Evolutionary conservation across 2,329 filamentous ascomycete genomes (phyloP).

Genomic region (Stemphylium beticola): DNA sequence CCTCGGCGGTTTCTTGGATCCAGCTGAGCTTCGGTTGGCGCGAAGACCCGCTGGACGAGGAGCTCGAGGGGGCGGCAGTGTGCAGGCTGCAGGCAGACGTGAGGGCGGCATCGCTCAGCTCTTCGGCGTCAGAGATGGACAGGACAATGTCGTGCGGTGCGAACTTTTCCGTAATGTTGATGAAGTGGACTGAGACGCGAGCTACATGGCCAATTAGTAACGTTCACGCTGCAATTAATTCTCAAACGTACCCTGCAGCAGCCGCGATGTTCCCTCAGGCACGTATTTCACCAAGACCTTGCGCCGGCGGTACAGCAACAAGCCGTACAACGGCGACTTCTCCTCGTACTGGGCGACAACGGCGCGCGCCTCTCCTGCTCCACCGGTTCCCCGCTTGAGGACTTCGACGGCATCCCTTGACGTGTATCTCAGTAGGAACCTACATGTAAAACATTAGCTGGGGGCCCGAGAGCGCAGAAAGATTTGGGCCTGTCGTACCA

Average conservation of each 20-base stretch:
- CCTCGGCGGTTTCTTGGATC: constrained; percentile 92
- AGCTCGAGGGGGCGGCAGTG: constrained; percentile 83
- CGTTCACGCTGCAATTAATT: background rate
- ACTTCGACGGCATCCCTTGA: constrained; percentile 87
- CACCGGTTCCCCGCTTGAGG: constrained; percentile 76
- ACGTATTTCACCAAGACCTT: constrained; percentile 93
- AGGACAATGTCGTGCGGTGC: constrained; percentile 87
- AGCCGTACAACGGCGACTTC: constrained; percentile 86
- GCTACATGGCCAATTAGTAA: constrained; percentile 59
- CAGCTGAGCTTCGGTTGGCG: constrained; percentile 81
- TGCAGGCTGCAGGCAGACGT: constrained; percentile 89
- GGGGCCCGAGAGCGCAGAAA: constrained; percentile 13
- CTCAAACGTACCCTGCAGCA: constrained; percentile 78
- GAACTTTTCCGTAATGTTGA: constrained; percentile 69
- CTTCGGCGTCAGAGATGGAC: constrained; percentile 73
- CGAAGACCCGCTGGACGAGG: constrained; percentile 79
- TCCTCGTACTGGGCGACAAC: constrained; percentile 81
- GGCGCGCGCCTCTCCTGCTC: constrained; percentile 82
- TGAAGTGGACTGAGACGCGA: constrained; percentile 75
- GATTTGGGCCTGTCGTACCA: constrained; percentile 69
- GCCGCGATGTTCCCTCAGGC: constrained; percentile 85
- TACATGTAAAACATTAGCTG: constrained; percentile 51
- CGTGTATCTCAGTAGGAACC: constrained; percentile 93
- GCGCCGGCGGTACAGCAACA: constrained; percentile 85
- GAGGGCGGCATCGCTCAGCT: constrained; percentile 85